phyloP scores from a whole-genome alignment of 345 rosid species.

The Jatropha curcas region DNA sequence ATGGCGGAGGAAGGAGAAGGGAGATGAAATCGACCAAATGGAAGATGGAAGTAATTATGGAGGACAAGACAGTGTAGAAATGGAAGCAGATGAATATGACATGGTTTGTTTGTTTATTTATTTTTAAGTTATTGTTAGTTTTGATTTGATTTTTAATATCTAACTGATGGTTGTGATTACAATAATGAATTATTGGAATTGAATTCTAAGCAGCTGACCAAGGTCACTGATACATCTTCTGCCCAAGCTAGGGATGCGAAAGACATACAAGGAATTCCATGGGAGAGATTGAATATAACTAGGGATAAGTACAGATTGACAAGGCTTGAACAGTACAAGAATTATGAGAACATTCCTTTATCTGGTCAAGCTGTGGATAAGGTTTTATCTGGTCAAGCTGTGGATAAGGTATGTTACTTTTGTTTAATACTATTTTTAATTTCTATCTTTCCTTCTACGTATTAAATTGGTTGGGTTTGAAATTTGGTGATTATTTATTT shows the following conservation, averaged over 20 bases:
- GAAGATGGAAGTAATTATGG: not conserved
- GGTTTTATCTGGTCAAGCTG: slow-evolving; percentile 64
- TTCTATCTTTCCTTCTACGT: no score
- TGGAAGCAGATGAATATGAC: slow-evolving; percentile 20
- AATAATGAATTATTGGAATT: not conserved
- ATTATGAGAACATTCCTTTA: slow-evolving; percentile 76
- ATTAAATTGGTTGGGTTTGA: not conserved
- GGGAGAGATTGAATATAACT: slow-evolving; percentile 86
- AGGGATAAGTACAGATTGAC: slow-evolving; percentile 84
- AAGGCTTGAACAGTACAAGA: slow-evolving; percentile 90
- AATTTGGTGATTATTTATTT: not conserved
- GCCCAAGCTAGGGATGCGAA: slow-evolving; percentile 81
- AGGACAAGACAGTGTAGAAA: slow-evolving; percentile 2
- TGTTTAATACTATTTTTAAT: not conserved
- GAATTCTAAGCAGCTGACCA: slow-evolving; percentile 17
- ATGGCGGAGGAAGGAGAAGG: slow-evolving; percentile 20
- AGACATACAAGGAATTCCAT: slow-evolving; percentile 96
- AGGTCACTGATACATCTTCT: slow-evolving; percentile 68
- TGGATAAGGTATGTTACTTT: slow-evolving; percentile 51
- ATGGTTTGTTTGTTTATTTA: not conserved
- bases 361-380: slow-evolving; percentile 72
- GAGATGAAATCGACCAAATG: slow-evolving; percentile 3
- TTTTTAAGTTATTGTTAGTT: not conserved
- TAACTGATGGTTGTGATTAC: no score
- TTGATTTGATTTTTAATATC: not conserved